Evolutionary conservation across 495 filamentous ascomycete species (phyloP).

Genomic region (Chaetomium cochliodes): DNA sequence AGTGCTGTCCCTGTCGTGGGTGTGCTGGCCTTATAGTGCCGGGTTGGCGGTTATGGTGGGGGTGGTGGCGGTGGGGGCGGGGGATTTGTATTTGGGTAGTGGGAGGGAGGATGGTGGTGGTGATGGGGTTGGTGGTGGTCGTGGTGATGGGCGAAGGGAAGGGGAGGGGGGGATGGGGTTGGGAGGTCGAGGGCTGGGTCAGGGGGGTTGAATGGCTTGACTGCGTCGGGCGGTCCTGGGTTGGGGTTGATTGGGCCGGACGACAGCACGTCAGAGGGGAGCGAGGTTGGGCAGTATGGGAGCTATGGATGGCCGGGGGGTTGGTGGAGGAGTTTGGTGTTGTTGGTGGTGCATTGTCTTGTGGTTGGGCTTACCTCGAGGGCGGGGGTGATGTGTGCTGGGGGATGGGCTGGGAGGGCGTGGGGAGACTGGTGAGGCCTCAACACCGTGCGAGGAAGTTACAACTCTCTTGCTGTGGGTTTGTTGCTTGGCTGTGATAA

Average conservation of each 20-base stretch:
- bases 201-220: constrained; percentile 10
- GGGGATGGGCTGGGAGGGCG: constrained; percentile 22
- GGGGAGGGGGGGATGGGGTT: not conserved
- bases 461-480: not conserved
- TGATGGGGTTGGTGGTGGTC: not conserved
- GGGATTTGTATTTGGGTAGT: constrained; percentile 37
- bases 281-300: not conserved
- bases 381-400: constrained; percentile 42
- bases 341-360: constrained; percentile 42
- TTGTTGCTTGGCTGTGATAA: not conserved
- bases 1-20: constrained; percentile 40
- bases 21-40: constrained; percentile 48
- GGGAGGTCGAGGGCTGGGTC: constrained; percentile 12
- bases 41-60: constrained; percentile 36
- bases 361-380: constrained; percentile 40
- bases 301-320: constrained; percentile 24
- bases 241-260: not conserved
- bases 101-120: not conserved
- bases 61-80: constrained; percentile 39
- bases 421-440: constrained; percentile 41
- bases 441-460: not conserved
- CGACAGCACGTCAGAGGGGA: not conserved
- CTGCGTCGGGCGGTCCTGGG: not conserved
- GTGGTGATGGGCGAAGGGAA: constrained; percentile 9
- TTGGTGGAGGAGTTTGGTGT: constrained; percentile 39